A percentile compares a stretch with the other conserved stretches of the same genome.
Evolutionary conservation across 768 basidiomycete genomes (phyloP).

Genomic region (Serpula lacrymans): DNA sequence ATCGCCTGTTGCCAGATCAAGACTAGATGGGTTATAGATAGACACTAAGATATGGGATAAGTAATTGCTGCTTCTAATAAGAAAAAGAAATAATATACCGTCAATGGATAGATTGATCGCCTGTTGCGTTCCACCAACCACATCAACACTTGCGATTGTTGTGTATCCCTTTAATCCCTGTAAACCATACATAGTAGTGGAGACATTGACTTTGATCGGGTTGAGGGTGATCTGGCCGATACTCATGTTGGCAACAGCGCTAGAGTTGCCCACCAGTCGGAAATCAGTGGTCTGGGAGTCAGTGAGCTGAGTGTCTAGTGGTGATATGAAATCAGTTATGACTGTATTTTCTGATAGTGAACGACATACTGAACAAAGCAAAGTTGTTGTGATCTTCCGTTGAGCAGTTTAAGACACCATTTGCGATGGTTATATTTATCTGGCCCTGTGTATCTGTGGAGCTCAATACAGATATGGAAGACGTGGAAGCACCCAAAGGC

Average conservation of each 20-base stretch:
- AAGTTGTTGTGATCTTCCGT: slow-evolving; percentile 48
- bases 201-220: slow-evolving; percentile 69
- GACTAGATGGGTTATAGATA: slow-evolving; percentile 66
- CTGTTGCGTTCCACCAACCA: slow-evolving; percentile 57
- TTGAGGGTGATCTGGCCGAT: slow-evolving; percentile 67
- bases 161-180: slow-evolving; percentile 57
- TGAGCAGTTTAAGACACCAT: slow-evolving; percentile 50
- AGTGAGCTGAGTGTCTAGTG: slow-evolving; percentile 54
- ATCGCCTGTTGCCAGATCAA: slow-evolving; percentile 60
- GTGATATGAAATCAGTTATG: slow-evolving; percentile 6
- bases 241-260: slow-evolving; percentile 56
- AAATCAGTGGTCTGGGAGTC: slow-evolving; percentile 46
- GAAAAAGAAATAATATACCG: slow-evolving; percentile 33
- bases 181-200: slow-evolving; percentile 56
- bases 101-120: slow-evolving; percentile 58
- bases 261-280: slow-evolving; percentile 55
- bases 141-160: slow-evolving; percentile 58
- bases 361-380: slow-evolving; percentile 53
- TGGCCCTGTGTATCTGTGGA: slow-evolving; percentile 55
- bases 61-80: background rate
- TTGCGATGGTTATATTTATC: slow-evolving; percentile 59
- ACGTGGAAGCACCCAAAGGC: slow-evolving; percentile 64
- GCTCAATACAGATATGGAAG: slow-evolving; percentile 49
- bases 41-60: slow-evolving; percentile 35
- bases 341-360: background rate